Evolutionary conservation across 2,329 filamentous ascomycete species (phyloP), one percentile per base, ranked within the genome.

Genomic region (Lizonia empirigonia): DNA sequence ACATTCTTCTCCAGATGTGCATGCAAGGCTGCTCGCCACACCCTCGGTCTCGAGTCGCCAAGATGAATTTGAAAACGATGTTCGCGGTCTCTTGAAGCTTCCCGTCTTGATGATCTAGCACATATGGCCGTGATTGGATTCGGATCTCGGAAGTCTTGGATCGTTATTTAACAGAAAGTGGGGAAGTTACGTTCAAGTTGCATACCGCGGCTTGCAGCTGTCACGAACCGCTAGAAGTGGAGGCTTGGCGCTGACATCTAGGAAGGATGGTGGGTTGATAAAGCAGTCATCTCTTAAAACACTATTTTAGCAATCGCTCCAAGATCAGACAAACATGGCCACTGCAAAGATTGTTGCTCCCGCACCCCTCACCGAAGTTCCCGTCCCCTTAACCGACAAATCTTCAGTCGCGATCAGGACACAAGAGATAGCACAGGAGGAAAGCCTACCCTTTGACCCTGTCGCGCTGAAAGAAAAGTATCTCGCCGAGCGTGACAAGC

Each of bases 401-500:
- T 39, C 56, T 2, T 29, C 42, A 6, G 56, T 59, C n/a, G 55
- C 60, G 9, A 50, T 55, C 26, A 63, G 60, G 38, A 55, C 48
- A 7, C 50, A 49, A 12, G 51, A 67, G 12, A 38, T 58, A 12
- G 54, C 53, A 8, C 37, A 55, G 23, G 38, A 56, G n/a, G 27
- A 64, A n/a, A 35, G 53, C 1, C 57, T 67, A 2, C 37, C 60
- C 2, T 69, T 68, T 38, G 61, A 69, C 26, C 62, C 66, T 9
- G 55, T 36, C 2, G 53, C 57, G 12, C 60, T 69, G 29, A 64
- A 62, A 29, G 59, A 57, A 29, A 68, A 64, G 42, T 71, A 71
- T 39, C 46, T 62, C 12, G 56, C 53, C 5, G 67, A 70, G 52
- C 58, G 65, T 19, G 65, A 70, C 53, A 67, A 58, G 46, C 62